These are phyloP conservation scores for Arthrobotrys sphaeroides DNA, from an alignment of 2,329 filamentous ascomycete genomes.

Conservation along the genomic window DNA sequence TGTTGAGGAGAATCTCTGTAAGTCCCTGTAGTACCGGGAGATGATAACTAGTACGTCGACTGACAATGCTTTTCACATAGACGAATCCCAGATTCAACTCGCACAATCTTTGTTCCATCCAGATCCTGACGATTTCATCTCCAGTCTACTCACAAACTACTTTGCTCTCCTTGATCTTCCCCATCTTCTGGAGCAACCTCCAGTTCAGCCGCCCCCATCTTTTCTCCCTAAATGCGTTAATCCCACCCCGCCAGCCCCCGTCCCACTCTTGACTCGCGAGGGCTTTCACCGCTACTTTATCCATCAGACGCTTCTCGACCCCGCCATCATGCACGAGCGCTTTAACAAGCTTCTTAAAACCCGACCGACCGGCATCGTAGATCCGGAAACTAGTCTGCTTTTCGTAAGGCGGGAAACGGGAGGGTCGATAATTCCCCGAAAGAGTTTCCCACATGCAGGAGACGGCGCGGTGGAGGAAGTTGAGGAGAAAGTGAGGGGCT, in stretches of 20 bases:
- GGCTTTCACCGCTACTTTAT: conserved; percentile 39
- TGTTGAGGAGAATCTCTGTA: conserved; percentile 50
- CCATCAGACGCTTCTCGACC: conserved; percentile 44
- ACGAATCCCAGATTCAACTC: conserved; percentile 46
- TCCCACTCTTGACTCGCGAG: conserved; percentile 34
- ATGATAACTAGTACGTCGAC: neutral
- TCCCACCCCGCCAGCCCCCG: conserved; percentile 35
- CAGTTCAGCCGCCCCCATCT: conserved; percentile 41
- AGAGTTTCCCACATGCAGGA: conserved; percentile 29
- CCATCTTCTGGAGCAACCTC: conserved; percentile 32
- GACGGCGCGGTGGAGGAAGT: conserved; percentile 28
- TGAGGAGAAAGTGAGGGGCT: conserved; percentile 47
- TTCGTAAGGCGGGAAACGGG: conserved; percentile 39
- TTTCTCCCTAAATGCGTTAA: conserved; percentile 51
- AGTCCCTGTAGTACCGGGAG: neutral
- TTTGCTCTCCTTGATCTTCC: conserved; percentile 33
- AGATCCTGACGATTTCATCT: conserved; percentile 48
- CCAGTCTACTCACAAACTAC: conserved; percentile 46
- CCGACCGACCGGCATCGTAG: conserved; percentile 34
- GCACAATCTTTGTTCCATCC: conserved; percentile 48
- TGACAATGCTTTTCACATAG: neutral
- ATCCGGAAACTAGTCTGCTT: conserved; percentile 36
- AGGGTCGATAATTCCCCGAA: conserved; percentile 32
- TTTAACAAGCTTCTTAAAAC: conserved; percentile 41
- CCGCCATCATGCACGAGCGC: conserved; percentile 31